These are phyloP conservation scores for Glycine latifolia DNA, from an alignment of 306 rosid species.

Conservation along the genomic window DNA sequence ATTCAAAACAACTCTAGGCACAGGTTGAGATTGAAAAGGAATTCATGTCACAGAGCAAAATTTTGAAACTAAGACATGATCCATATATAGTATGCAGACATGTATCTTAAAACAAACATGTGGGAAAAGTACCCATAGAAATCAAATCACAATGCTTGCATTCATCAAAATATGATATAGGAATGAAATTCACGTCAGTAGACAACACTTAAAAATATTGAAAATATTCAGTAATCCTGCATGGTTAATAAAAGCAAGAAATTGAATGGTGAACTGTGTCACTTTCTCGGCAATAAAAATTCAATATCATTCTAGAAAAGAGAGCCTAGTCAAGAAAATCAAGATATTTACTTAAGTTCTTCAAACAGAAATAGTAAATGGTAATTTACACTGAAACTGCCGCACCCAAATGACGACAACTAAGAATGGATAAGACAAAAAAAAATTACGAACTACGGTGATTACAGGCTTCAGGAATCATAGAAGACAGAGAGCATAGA, in stretches of 20 bases:
- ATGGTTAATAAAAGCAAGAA: background rate
- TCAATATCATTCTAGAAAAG: background rate
- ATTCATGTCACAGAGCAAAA: background rate
- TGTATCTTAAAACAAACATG: background rate
- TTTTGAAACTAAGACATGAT: background rate
- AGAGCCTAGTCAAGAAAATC: no score
- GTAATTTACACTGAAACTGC: background rate
- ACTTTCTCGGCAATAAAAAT: background rate
- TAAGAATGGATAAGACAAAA: background rate
- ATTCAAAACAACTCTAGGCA: background rate
- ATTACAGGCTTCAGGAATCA: background rate
- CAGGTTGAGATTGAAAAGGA: slow-evolving; percentile 10
- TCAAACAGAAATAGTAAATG: background rate
- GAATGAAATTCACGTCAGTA: background rate
- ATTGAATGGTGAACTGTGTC: background rate
- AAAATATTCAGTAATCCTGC: background rate
- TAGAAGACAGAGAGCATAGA: background rate
- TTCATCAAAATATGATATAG: slow-evolving; percentile 2
- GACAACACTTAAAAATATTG: background rate
- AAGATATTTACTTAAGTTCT: background rate
- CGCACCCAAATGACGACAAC: background rate
- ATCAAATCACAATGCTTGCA: background rate
- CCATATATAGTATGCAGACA: background rate
- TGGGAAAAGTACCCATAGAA: background rate
- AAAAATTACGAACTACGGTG: background rate